Conservation (phyloP, 2,329 filamentous ascomycete species). For the Thielaviopsis populi region DNA sequence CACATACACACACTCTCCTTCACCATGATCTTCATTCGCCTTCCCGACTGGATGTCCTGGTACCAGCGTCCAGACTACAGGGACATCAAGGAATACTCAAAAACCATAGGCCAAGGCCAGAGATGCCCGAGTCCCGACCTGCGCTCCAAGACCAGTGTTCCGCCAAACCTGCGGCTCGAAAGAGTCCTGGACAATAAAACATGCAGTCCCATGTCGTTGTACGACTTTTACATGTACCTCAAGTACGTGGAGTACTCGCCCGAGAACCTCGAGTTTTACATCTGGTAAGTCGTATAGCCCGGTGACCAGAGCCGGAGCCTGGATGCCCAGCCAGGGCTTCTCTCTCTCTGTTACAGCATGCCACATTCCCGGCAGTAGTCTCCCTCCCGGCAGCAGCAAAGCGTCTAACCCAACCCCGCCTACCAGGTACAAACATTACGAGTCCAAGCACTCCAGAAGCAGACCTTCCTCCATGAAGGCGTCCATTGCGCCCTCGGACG, state of each 20-base stretch:
- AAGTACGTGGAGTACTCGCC: conserved; percentile 35
- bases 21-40: conserved; percentile 17
- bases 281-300: conserved; percentile 26
- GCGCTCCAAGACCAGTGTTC: conserved; percentile 26
- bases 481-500: conserved; percentile 14
- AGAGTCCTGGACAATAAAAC: conserved; percentile 34
- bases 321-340: neutral
- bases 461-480: conserved; percentile 16
- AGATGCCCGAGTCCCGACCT: conserved; percentile 27
- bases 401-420: neutral
- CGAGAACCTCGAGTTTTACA: conserved; percentile 36
- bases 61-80: conserved; percentile 37
- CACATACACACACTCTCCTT: neutral
- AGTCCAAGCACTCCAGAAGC: conserved; percentile 20
- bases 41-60: conserved; percentile 28
- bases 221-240: conserved; percentile 37
- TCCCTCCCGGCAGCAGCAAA: neutral
- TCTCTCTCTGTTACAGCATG: neutral
- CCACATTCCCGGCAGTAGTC: neutral
- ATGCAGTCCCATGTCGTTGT: conserved; percentile 35
- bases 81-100: conserved; percentile 32
- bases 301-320: neutral
- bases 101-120: conserved; percentile 24
- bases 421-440: conserved; percentile 32
- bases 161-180: conserved; percentile 28